Conservation (phyloP, 345 rosid genomes). For the Pistacia vera region DNA sequence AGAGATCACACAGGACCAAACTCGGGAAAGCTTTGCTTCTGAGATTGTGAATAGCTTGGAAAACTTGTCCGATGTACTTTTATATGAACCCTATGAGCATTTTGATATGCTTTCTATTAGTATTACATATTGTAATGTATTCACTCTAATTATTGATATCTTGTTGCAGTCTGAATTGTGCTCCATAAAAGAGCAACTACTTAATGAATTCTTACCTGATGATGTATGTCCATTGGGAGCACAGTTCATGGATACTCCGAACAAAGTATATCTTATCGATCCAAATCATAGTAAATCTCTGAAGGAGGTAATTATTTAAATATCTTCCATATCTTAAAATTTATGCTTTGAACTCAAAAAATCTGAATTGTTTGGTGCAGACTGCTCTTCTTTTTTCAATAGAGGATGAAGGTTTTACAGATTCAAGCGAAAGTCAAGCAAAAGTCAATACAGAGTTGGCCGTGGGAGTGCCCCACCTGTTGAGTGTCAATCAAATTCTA, state of each 20-base stretch:
- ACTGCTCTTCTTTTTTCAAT: constrained; percentile 34
- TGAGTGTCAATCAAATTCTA: constrained; percentile 76
- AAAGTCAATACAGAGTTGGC: constrained; percentile 36
- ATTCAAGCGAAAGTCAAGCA: constrained; percentile 43
- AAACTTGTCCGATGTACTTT: constrained; percentile 56
- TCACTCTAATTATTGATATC: constrained; percentile 15
- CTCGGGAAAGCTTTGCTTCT: constrained; percentile 58
- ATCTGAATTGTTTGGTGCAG: constrained; percentile 35
- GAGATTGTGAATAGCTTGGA: constrained; percentile 75
- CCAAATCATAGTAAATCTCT: constrained; percentile 34
- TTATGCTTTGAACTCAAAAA: constrained; percentile 19
- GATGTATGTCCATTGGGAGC: constrained; percentile 82
- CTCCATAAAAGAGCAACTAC: constrained; percentile 53
- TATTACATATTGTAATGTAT: neutral
- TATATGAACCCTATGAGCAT: constrained; percentile 10
- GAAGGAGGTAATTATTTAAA: constrained; percentile 41
- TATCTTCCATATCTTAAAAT: constrained; percentile 15
- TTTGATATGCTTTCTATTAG: neutral
- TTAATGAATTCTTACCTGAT: constrained; percentile 79
- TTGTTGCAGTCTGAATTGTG: constrained; percentile 63
- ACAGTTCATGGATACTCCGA: constrained; percentile 50
- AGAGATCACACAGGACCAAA: constrained; percentile 57
- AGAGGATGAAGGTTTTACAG: constrained; percentile 64
- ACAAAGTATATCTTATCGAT: constrained; percentile 39
- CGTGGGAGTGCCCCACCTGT: constrained; percentile 39